phyloP scores from a whole-genome alignment of 169 alveolate genomes.

The Cryptosporidium sp. region DNA sequence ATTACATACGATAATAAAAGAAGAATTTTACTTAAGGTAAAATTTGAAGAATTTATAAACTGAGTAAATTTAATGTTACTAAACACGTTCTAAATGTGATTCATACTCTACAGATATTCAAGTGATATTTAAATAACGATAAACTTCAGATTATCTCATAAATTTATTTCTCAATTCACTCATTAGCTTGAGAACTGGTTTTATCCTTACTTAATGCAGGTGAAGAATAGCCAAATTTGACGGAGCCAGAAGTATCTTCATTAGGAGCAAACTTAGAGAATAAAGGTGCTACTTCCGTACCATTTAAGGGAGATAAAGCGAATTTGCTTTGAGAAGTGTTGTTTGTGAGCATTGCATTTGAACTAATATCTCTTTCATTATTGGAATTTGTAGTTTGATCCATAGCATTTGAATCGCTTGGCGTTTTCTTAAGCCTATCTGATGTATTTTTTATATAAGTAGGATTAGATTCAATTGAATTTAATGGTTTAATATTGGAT shows the following conservation, averaged over 20 bases:
- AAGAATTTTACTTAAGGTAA: neutral
- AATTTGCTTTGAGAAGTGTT: neutral
- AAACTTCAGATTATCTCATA: neutral
- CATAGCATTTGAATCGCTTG: neutral
- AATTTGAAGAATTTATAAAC: neutral
- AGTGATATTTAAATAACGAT: neutral
- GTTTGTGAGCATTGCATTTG: neutral
- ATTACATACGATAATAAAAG: neutral
- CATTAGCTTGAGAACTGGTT: neutral
- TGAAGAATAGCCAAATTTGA: constrained; percentile 49
- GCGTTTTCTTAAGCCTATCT: neutral
- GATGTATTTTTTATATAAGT: no score
- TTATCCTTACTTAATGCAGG: constrained; percentile 4
- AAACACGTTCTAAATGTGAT: constrained; percentile 11
- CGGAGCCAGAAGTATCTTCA: constrained; percentile 40
- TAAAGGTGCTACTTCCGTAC: constrained; percentile 56
- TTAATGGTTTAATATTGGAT: neutral
- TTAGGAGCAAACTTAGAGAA: constrained; percentile 42
- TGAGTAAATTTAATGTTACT: neutral
- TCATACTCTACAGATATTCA: neutral
- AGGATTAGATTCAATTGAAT: neutral
- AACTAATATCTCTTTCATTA: neutral
- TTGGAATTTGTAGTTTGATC: neutral
- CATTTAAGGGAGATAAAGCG: constrained; percentile 11
- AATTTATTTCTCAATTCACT: neutral